Conservation (phyloP, 768 basidiomycete species). For the Tylopilus vinaceipallidus region DNA sequence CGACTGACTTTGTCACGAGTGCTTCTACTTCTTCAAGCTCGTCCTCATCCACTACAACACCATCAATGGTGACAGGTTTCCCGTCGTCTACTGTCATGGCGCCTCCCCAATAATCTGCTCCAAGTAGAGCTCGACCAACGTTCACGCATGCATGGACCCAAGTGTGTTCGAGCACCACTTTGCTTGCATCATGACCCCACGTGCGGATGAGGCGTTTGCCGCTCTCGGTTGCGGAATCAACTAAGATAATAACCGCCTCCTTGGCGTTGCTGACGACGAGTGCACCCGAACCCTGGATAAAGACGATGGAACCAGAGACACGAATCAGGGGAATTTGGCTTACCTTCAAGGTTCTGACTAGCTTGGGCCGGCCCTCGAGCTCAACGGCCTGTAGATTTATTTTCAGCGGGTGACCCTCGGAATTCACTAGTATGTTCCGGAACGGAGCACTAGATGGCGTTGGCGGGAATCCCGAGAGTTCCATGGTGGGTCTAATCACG, state of each 20-base stretch:
- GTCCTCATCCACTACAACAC: slow-evolving; percentile 35
- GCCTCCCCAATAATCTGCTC: slow-evolving; percentile 53
- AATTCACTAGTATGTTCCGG: slow-evolving; percentile 37
- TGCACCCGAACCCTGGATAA: slow-evolving; percentile 54
- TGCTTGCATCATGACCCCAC: slow-evolving; percentile 48
- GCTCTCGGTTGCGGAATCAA: slow-evolving; percentile 49
- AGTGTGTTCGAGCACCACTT: slow-evolving; percentile 49
- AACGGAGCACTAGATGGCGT: slow-evolving; percentile 13
- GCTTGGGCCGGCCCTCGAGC: slow-evolving; percentile 46
- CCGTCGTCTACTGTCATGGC: slow-evolving; percentile 33
- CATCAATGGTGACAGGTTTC: slow-evolving; percentile 32
- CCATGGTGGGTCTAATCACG: slow-evolving; percentile 15
- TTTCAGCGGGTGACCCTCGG: slow-evolving; percentile 41
- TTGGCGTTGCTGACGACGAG: slow-evolving; percentile 47
- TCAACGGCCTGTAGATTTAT: slow-evolving; percentile 60
- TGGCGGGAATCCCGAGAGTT: slow-evolving; percentile 17
- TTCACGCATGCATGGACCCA: slow-evolving; percentile 53
- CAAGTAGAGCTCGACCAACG: slow-evolving; percentile 43
- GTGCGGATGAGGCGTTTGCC: slow-evolving; percentile 58
- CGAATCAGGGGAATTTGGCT: slow-evolving; percentile 9
- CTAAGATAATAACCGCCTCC: slow-evolving; percentile 56
- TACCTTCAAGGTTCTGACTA: slow-evolving; percentile 52
- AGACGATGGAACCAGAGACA: slow-evolving; percentile 6
- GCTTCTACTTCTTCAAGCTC: slow-evolving; percentile 39
- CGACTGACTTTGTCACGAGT: slow-evolving; percentile 44